Conservation (phyloP, 2,329 filamentous ascomycete genomes). For the Colletotrichum navitas region DNA sequence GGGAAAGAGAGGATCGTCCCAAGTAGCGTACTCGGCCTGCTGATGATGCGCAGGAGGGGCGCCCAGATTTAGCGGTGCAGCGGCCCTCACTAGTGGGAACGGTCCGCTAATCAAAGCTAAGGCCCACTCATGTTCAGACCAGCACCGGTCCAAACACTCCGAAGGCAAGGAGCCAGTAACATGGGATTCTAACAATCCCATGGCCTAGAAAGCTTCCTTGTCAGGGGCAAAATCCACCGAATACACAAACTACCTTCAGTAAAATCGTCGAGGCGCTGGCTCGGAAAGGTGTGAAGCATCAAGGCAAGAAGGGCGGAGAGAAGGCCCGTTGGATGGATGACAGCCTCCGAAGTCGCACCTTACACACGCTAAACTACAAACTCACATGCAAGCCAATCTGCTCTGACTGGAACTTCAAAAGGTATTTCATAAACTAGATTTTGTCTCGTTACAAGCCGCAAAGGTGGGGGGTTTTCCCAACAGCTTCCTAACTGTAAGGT, state of each 20-base stretch:
- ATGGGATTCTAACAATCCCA: constrained; percentile 37
- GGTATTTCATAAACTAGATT: too few species aligned
- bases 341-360: neutral
- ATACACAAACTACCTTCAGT: neutral
- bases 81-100: constrained; percentile 36
- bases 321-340: too few species aligned
- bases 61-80: constrained; percentile 32
- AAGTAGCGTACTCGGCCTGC: constrained; percentile 6
- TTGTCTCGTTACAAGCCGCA: neutral
- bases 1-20: constrained; percentile 22
- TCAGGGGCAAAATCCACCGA: neutral
- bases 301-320: neutral
- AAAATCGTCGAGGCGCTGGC: too few species aligned
- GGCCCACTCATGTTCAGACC: constrained; percentile 18
- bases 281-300: neutral
- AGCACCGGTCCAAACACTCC: constrained; percentile 17
- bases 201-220: neutral
- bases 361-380: neutral
- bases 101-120: constrained; percentile 25
- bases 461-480: neutral
- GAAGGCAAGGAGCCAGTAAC: constrained; percentile 4
- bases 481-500: neutral
- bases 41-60: constrained; percentile 28
- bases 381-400: neutral
- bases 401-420: neutral